Evolutionary conservation across 345 rosid species (phyloP).

Genomic region (Noccaea bulbosa): DNA sequence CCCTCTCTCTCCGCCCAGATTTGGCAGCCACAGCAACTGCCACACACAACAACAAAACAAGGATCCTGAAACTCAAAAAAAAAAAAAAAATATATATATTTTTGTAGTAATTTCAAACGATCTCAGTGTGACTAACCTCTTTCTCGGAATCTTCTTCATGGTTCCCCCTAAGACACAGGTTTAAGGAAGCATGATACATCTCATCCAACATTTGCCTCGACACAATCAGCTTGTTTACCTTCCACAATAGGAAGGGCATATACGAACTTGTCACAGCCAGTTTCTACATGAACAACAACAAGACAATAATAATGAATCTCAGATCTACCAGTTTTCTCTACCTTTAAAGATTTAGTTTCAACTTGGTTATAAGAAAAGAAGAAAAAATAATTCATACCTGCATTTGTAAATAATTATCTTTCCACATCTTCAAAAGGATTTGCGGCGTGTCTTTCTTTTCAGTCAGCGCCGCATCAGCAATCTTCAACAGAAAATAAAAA

Average conservation of each 20-base stretch:
- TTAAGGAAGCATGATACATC: too few species aligned
- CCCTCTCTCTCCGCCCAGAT: too few species aligned
- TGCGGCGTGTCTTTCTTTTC: conserved; percentile 69
- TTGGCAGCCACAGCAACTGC: too few species aligned
- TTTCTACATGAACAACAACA: conserved; percentile 52
- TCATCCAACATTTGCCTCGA: too few species aligned
- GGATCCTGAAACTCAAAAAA: too few species aligned
- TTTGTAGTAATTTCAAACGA: too few species aligned
- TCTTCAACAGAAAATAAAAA: conserved; percentile 47
- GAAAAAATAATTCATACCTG: conserved; percentile 56
- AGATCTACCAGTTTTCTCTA: not conserved
- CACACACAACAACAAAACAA: too few species aligned
- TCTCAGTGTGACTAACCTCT: too few species aligned
- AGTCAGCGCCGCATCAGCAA: conserved; percentile 62
- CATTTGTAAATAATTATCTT: conserved; percentile 78
- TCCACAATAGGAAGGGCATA: conserved; percentile 65
- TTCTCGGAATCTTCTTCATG: too few species aligned
- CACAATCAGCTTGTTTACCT: conserved; percentile 57
- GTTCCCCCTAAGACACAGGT: too few species aligned
- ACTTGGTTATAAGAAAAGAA: not conserved
- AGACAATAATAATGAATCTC: not conserved
- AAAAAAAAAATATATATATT: too few species aligned
- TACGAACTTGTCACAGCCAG: conserved; percentile 49
- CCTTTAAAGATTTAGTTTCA: not conserved
- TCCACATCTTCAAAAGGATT: conserved; percentile 76